Base-by-base conservation (phyloP, 2,329 filamentous ascomycete species). In the Aspergillus sp. region DNA sequence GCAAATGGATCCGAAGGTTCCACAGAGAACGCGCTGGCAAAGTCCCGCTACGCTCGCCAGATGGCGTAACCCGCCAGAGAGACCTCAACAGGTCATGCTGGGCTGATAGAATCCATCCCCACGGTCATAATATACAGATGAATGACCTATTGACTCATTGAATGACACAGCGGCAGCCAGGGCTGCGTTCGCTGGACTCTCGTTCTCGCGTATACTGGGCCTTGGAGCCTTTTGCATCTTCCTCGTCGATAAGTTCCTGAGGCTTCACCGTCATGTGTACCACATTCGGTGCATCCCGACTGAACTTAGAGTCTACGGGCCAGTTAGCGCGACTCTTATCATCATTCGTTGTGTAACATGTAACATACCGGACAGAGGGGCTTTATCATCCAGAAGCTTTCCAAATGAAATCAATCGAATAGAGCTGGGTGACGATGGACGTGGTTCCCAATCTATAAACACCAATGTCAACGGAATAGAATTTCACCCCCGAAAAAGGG, bases 221-320 rank as follows among this genome's bases (percentile, higher is more conserved):
- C 69, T 87, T 88, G 53, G 82, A 80, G 32, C 82, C 82, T 66
- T 86, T 87, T 51, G 87, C 85, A 60, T 90, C 87, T 63, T 89
- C 86, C 65, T 94, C 90, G 59, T 95, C 87, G 55, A 93, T 77
- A 36, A 88, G 82, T 66, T 95, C 90, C 66, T 91, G 87, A 2
- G 91, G 91, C 62, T 89, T 88, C 62, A 96, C 85, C 5, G 89
- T 93, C 90, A 96, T 95, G 72, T 96, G 91, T n/a, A 96, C 85
- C 24, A 95, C 89, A 60, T 95, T 95, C 7, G 89, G 83, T 10
- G 80, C 77, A 57, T 90, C 86, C 26, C 79, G 79, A 65, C 83
- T 88, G 66, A 95, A 90, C 55, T 85, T 87, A 65, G 89, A 92
- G 60, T 92, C 90, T 95, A 64, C 4, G 13, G 5, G 8, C 6